Base-by-base conservation (phyloP, 176 grass and related monocot genomes). In the Coix lacrymajobi region DNA sequence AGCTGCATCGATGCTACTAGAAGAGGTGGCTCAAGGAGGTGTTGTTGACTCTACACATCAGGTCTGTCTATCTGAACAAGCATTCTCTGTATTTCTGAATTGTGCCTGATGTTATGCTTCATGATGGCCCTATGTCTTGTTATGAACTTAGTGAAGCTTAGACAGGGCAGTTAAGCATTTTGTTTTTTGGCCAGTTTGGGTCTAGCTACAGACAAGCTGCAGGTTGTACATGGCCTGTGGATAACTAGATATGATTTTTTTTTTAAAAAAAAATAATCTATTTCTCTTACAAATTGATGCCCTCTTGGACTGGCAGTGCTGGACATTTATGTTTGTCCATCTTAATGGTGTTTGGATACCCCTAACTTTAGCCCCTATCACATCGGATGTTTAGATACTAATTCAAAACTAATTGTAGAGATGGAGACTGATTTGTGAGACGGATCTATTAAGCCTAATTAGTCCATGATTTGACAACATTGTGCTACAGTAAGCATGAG, bases 21-120 rank as follows among this genome's bases (percentile, higher is more conserved):
- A 85, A 80, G 96, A 95, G 68, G 82, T 95, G 26, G 89, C 84
- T 60, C 96, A 90, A 75, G 96, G 92, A 70, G 95, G 94, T 60
- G 92, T 97, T 84, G 94, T 91, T 28, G 94, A 97, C 67, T 94
- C 92, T 25, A 97, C 88, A 51, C 94, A 97, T 69, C 94, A 97
- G 94, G 94, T 97, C 11, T 87, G 66, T 7, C 22, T 9, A 70
- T 51, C 51, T 19, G 34, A 77, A 73, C n/a, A n/a, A 4, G 1
- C 6, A 6, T 73, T 65, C 37, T 43, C 19, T 28, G 9, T 10
- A 5, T 81, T 81, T 87, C 62, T 68, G 62, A 58, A 60, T 19
- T 71, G 17, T 30, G 37, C 10, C 43, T 60, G 72, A 38, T 85
- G 2, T 6, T 63, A 49, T 11, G 10, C n/a, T 63, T 56, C 13